phyloP scores from a whole-genome alignment of 73 alveolate species.

The Paramecium octaurelia region DNA sequence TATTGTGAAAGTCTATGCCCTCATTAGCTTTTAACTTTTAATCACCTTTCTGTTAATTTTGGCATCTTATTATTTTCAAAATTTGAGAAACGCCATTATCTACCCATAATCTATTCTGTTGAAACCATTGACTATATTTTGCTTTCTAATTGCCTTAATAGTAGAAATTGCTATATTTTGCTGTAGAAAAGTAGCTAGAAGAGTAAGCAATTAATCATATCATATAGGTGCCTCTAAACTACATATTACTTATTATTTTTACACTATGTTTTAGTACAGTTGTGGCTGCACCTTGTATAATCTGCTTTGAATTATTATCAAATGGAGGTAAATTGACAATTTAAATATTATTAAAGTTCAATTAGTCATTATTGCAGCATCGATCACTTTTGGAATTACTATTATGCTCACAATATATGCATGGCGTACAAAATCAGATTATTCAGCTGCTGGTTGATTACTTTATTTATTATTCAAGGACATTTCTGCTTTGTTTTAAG shows the following conservation, averaged over 20 bases:
- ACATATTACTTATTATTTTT: neutral
- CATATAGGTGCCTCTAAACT: neutral
- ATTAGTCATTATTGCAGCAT: neutral
- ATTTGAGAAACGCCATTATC: neutral
- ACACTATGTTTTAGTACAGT: neutral
- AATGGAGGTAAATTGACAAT: neutral
- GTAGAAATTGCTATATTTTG: neutral
- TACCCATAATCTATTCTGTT: neutral
- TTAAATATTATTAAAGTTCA: neutral
- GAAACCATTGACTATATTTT: neutral
- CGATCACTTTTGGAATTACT: neutral
- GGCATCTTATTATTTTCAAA: neutral
- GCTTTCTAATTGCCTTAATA: neutral
- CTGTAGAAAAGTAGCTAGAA: neutral
- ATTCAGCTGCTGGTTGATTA: neutral
- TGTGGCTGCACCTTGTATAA: neutral
- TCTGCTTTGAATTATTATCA: neutral
- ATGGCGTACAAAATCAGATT: neutral
- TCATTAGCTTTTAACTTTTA: neutral
- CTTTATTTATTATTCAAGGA: neutral
- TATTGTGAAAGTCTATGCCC: neutral
- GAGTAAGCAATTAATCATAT: neutral
- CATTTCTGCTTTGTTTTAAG: neutral
- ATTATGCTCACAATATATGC: neutral
- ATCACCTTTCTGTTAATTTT: neutral